These are phyloP conservation scores for Talaromyces sp. DNA, from an alignment of 2,329 filamentous ascomycete species.

Conservation along the genomic window DNA sequence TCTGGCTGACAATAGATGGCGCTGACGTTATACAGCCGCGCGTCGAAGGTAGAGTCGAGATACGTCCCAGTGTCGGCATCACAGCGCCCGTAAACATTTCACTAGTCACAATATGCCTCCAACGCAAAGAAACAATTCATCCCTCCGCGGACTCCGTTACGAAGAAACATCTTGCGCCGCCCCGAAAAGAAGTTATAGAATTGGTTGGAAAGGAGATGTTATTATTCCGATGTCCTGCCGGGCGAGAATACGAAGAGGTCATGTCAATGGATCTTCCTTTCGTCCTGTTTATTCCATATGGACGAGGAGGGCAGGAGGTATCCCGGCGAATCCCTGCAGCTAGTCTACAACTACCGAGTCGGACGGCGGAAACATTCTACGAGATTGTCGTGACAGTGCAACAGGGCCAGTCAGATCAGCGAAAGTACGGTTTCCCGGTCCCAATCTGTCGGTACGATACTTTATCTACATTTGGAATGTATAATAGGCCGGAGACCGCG, in stretches of 20 bases:
- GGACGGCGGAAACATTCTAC: slow-evolving; percentile 96
- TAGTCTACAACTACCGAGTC: slow-evolving; percentile 82
- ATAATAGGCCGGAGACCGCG: slow-evolving; percentile 89
- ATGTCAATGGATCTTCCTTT: slow-evolving; percentile 97
- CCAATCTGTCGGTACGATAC: slow-evolving; percentile 94
- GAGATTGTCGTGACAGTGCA: slow-evolving; percentile 95
- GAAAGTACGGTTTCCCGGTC: slow-evolving; percentile 87
- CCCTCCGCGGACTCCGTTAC: slow-evolving; percentile 91
- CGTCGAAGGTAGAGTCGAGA: slow-evolving; percentile 97
- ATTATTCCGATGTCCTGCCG: slow-evolving; percentile 79
- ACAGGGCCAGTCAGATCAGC: slow-evolving; percentile 81
- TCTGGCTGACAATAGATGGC: background rate
- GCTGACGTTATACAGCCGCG: slow-evolving; percentile 64
- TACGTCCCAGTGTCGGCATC: slow-evolving; percentile 79
- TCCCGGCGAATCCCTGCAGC: slow-evolving; percentile 88
- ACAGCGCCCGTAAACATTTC: slow-evolving; percentile 89
- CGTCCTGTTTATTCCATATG: slow-evolving; percentile 94
- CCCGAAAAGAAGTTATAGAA: slow-evolving; percentile 85
- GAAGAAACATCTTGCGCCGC: slow-evolving; percentile 86
- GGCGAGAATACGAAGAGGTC: slow-evolving; percentile 82
- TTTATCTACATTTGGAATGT: slow-evolving; percentile 98
- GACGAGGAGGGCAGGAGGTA: slow-evolving; percentile 83
- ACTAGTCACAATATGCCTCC: slow-evolving; percentile 88
- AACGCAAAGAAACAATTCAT: slow-evolving; percentile 93
- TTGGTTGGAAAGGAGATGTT: slow-evolving; percentile 95